phyloP scores from a whole-genome alignment of 257 asterid genomes.

The Lycium ferocissimum region DNA sequence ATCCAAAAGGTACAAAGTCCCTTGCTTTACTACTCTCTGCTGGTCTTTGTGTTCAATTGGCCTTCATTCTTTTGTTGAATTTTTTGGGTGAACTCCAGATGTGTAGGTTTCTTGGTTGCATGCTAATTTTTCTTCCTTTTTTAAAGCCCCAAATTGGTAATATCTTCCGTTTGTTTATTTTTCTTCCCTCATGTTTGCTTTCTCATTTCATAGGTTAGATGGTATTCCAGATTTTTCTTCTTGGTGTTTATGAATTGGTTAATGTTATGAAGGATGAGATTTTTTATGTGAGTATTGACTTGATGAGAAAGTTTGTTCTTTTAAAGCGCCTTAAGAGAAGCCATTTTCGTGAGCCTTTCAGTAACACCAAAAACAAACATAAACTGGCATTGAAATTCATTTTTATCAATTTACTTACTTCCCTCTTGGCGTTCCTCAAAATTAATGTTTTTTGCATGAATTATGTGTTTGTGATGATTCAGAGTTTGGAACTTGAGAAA shows the following conservation, averaged over 20 bases:
- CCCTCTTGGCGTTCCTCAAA: neutral
- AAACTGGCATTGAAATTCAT: neutral
- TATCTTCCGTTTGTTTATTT: neutral
- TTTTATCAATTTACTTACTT: neutral
- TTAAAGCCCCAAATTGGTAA: neutral
- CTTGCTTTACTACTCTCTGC: slow-evolving; percentile 9
- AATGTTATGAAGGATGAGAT: slow-evolving; percentile 6
- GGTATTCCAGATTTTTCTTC: slow-evolving; percentile 31
- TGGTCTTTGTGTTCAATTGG: slow-evolving; percentile 8
- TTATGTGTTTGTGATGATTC: slow-evolving; percentile 20
- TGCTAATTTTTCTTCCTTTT: neutral
- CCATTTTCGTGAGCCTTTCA: slow-evolving; percentile 15
- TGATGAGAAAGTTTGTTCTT: neutral
- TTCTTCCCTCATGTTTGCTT: slow-evolving; percentile 21
- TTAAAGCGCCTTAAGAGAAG: slow-evolving; percentile 19
- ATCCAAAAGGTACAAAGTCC: neutral
- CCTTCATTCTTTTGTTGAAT: neutral
- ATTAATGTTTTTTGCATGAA: neutral
- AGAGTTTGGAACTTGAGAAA: slow-evolving; percentile 28
- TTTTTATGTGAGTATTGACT: slow-evolving; percentile 23
- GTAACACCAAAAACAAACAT: neutral
- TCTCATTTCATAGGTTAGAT: neutral
- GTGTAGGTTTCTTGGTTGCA: neutral
- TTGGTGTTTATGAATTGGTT: slow-evolving; percentile 23
- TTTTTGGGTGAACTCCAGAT: neutral